phyloP scores from a whole-genome alignment of 345 rosid species.

The Euphorbia lathyris region DNA sequence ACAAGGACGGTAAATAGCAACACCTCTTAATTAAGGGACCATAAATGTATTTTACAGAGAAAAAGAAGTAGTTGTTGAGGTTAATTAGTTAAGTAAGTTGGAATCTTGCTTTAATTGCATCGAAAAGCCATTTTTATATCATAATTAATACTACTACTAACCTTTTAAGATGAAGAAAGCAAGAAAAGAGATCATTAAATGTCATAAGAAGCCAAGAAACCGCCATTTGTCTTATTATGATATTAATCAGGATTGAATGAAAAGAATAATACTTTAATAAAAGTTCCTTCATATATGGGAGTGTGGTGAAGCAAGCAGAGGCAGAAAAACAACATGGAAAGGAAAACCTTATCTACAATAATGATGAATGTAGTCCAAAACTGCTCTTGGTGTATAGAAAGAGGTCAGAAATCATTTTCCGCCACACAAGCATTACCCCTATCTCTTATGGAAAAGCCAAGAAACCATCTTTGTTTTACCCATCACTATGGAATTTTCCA shows the following conservation, averaged over 20 bases:
- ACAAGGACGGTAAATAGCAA: too few relatives aligned
- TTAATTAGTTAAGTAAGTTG: too few relatives aligned
- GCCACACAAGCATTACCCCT: slow-evolving; percentile 78
- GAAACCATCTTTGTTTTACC: slow-evolving; percentile 9
- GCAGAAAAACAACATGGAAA: not conserved
- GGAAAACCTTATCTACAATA: slow-evolving; percentile 31
- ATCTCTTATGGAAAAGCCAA: slow-evolving; percentile 67
- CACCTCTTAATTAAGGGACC: too few relatives aligned
- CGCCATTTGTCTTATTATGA: not conserved
- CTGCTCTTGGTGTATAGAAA: slow-evolving; percentile 30
- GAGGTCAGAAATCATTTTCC: slow-evolving; percentile 42
- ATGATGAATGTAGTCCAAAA: slow-evolving; percentile 22
- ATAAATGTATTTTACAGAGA: too few relatives aligned
- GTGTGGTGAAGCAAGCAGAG: not conserved
- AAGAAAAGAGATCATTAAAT: too few relatives aligned
- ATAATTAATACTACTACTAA: too few relatives aligned
- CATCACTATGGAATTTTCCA: slow-evolving; percentile 7
- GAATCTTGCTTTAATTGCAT: not conserved
- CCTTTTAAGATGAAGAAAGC: too few relatives aligned
- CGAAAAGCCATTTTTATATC: not conserved
- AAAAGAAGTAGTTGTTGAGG: too few relatives aligned
- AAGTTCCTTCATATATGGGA: not conserved
- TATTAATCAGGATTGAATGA: not conserved
- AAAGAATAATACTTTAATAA: not conserved
- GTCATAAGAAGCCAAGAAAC: not conserved